These are phyloP conservation scores for Gossypium stocksii DNA, from an alignment of 345 rosid species.

Conservation along the genomic window DNA sequence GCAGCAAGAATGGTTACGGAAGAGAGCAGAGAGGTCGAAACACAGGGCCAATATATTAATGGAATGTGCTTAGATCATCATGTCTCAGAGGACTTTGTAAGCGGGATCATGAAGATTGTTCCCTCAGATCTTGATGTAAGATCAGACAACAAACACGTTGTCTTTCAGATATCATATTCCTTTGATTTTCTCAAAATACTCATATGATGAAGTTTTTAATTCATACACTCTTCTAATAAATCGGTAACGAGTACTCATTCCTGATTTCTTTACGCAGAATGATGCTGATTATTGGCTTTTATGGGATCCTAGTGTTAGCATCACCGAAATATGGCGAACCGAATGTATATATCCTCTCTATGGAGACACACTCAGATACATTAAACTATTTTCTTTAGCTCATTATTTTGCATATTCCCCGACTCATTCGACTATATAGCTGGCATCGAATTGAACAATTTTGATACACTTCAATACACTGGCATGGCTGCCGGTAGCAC, in stretches of 20 bases:
- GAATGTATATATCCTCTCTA: conserved; percentile 62
- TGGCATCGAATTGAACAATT: conserved; percentile 50
- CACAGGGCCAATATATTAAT: conserved; percentile 44
- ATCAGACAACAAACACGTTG: conserved; percentile 6
- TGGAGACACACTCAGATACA: background rate
- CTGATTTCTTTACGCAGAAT: conserved; percentile 39
- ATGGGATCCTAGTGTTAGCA: conserved; percentile 85
- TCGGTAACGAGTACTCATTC: conserved; percentile 6
- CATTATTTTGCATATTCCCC: conserved; percentile 20
- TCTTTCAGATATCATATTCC: background rate
- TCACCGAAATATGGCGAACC: conserved; percentile 76
- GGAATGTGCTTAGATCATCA: conserved; percentile 48
- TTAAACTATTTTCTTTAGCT: background rate
- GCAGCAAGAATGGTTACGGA: conserved; percentile 28
- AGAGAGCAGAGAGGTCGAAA: conserved; percentile 44
- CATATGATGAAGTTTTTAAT: background rate
- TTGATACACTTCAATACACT: conserved; percentile 42
- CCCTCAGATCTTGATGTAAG: conserved; percentile 89
- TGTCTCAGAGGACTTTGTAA: conserved; percentile 66
- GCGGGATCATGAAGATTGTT: conserved; percentile 91
- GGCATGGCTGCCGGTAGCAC: conserved; percentile 33
- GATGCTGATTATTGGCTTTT: conserved; percentile 92
- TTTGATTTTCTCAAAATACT: background rate
- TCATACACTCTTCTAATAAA: background rate
- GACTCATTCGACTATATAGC: conserved; percentile 33